These are phyloP conservation scores for Nakazawaea sp. DNA, from an alignment of 805 yeast genomes.

Conservation along the genomic window DNA sequence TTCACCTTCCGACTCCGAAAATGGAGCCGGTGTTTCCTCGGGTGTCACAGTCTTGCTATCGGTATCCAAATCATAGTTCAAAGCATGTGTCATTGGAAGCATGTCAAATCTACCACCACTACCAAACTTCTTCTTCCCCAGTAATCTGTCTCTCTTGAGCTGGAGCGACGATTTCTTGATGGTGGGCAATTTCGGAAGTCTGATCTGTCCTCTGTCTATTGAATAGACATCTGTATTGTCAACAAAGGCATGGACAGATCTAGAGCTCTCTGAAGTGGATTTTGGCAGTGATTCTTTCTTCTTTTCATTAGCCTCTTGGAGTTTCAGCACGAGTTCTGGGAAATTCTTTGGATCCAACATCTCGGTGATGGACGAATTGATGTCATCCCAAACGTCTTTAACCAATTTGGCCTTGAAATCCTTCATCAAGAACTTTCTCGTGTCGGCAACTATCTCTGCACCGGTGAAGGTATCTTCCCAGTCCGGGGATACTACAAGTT, in stretches of 20 bases:
- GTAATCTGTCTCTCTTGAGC: slow-evolving; percentile 10
- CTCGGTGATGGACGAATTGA: slow-evolving; percentile 61
- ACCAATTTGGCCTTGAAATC: slow-evolving; percentile 59
- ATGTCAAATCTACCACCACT: slow-evolving; percentile 19
- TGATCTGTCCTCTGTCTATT: slow-evolving; percentile 1
- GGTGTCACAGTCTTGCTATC: slow-evolving; percentile 19
- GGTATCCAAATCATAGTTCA: slow-evolving; percentile 35
- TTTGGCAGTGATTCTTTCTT: slow-evolving; percentile 11
- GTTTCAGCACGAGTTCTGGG: slow-evolving; percentile 38
- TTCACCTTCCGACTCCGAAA: slow-evolving; percentile 15
- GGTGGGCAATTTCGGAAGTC: slow-evolving; percentile 3
- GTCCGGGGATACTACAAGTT: slow-evolving; percentile 44
- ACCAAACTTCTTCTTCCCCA: slow-evolving; percentile 1
- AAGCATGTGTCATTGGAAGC: slow-evolving; percentile 49
- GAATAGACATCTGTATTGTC: slow-evolving; percentile 6
- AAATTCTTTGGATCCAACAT: slow-evolving; percentile 51
- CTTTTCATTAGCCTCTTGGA: slow-evolving; percentile 20
- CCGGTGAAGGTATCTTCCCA: slow-evolving; percentile 10
- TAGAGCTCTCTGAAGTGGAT: neutral
- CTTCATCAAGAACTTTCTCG: slow-evolving; percentile 47
- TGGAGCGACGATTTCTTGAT: slow-evolving; percentile 4
- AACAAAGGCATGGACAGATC: neutral
- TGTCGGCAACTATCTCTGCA: slow-evolving; percentile 17
- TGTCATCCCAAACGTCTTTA: slow-evolving; percentile 67
- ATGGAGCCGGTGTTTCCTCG: slow-evolving; percentile 9